phyloP scores from a whole-genome alignment of 106 monocot species.

The Allium sativum region DNA sequence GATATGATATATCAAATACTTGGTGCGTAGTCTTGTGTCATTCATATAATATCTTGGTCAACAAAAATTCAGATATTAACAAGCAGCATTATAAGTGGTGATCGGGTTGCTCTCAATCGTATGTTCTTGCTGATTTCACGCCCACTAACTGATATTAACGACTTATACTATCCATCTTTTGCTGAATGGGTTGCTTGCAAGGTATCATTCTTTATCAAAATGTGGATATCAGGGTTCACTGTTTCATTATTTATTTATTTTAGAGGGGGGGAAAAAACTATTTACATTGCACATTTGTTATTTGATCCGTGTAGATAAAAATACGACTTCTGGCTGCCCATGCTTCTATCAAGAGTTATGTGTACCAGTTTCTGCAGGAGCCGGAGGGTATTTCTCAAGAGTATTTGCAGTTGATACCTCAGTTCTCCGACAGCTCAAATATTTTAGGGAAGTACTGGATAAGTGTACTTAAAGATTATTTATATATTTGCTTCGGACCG shows the following conservation, averaged over 20 bases:
- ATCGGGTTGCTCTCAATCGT: conserved; percentile 70
- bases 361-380: conserved; percentile 44
- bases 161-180: conserved; percentile 93
- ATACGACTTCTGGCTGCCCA: conserved; percentile 81
- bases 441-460: conserved; percentile 83
- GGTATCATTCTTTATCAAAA: conserved; percentile 23
- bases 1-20: background rate
- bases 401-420: conserved; percentile 61
- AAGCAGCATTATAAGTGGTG: conserved; percentile 73
- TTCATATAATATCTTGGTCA: background rate
- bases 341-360: conserved; percentile 87
- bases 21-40: background rate
- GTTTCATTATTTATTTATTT: background rate
- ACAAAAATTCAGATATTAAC: conserved; percentile 59
- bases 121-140: conserved; percentile 80
- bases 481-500: conserved; percentile 53
- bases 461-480: conserved; percentile 64
- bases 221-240: background rate
- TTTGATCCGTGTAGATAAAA: conserved; percentile 58
- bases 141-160: conserved; percentile 75
- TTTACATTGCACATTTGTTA: background rate
- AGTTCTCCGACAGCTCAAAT: conserved; percentile 55
- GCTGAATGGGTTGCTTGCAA: conserved; percentile 98
- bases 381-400: conserved; percentile 48
- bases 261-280: too few species aligned